Conservation (phyloP, 2,329 filamentous ascomycete species). For the Trichophyton verrucosum region DNA sequence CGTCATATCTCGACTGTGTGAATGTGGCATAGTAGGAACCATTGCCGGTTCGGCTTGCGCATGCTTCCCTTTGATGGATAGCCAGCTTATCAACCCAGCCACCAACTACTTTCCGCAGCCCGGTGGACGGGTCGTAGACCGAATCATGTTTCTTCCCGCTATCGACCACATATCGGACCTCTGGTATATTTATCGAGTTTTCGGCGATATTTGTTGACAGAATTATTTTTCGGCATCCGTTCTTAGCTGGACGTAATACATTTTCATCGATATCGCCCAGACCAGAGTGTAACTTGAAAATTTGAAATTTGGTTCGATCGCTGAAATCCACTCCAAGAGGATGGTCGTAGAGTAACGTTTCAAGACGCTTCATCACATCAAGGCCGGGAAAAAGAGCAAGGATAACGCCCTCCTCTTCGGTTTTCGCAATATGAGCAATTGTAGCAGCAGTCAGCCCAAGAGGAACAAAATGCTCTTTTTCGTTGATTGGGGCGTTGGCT, state of each 20-base stretch:
- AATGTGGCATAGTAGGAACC: conserved; percentile 41
- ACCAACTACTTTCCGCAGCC: conserved; percentile 29
- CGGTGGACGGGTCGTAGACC: conserved; percentile 29
- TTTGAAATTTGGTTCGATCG: conserved; percentile 29
- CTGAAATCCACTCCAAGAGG: conserved; percentile 31
- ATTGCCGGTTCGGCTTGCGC: conserved; percentile 38
- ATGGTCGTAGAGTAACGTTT: conserved; percentile 20
- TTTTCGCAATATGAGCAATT: conserved; percentile 36
- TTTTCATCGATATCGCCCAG: conserved; percentile 35
- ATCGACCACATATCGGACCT: conserved; percentile 41
- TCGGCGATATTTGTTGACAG: conserved; percentile 42
- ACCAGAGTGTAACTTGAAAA: conserved; percentile 38
- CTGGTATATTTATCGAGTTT: conserved; percentile 41
- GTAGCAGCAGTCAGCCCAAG: conserved; percentile 32
- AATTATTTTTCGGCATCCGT: conserved; percentile 37
- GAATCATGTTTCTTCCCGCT: conserved; percentile 32
- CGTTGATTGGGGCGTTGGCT: background rate
- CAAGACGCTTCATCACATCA: conserved; percentile 26
- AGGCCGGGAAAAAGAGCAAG: conserved; percentile 39
- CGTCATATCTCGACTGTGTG: conserved; percentile 25
- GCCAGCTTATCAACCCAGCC: conserved; percentile 40
- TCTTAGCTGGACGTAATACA: conserved; percentile 21
- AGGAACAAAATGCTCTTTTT: conserved; percentile 27
- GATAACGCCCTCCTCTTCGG: conserved; percentile 34
- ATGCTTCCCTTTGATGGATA: conserved; percentile 37